Base-by-base conservation (phyloP, 805 yeast genomes). In the Hanseniaspora taiwanica region DNA sequence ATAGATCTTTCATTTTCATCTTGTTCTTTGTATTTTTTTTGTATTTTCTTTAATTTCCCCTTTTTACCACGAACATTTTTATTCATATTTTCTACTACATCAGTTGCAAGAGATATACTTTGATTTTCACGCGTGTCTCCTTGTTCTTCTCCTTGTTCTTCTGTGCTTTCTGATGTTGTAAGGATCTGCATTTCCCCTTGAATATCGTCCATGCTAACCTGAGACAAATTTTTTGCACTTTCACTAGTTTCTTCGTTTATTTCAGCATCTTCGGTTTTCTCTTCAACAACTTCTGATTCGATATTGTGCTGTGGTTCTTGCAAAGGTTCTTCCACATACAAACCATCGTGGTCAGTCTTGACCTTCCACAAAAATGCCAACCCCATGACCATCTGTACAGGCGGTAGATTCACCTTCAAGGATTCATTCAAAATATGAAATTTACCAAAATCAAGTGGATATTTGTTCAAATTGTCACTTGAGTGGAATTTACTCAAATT, bases 331-430 rank as follows among this genome's bases (percentile, higher is more conserved):
- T 42, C 46, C 25, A 38, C 37, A 20, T 45, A 42, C 40, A 48
- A 46, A 12, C 33, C 37, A 24, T 37, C 43, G 10, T 34, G 44
- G 8, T 43, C 42, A 13, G 49, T 53, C 44, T 80, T 80, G 1
- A 75, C 65, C 43, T 78, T 62, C 81, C 93, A 84, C 42, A 83
- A 52, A 40, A 91, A 69, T 0, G 82, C 96, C 49, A 87, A 67
- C 0, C 98, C 98, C 91, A 91, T 81, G 1, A 78, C 85, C 51
- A 87, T 57, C 48, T 79, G 93, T n/a, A 79, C 69, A 3, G 96
- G 84, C 0, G 87, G 84, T 48, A 87, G 62, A 47, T 64, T 71
- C 16, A 67, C 69, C 51, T 76, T 78, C 21, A 69, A 72, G 37
- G 68, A 67, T 38, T 59, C 60, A 21, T 72, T 72, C 35, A 72